Conservation (phyloP, 805 yeast species). For the Zygoascus bituminiphila region DNA sequence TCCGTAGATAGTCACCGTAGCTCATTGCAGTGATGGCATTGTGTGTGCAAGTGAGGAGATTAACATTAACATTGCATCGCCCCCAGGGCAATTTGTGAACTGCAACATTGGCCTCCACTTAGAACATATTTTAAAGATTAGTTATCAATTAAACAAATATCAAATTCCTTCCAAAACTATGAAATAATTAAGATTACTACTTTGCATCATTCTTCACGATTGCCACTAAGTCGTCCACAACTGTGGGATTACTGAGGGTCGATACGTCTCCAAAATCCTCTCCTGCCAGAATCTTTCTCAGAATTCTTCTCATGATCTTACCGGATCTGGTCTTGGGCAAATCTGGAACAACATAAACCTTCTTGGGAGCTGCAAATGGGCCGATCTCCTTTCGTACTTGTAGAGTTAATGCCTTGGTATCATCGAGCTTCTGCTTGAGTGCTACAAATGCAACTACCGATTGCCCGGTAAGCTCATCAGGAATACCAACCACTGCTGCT, state of each 20-base stretch:
- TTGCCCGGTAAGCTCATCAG: slow-evolving; percentile 95
- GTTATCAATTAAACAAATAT: no score
- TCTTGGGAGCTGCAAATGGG: slow-evolving; percentile 90
- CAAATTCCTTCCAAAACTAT: no score
- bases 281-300: slow-evolving; percentile 84
- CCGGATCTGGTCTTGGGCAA: slow-evolving; percentile 98
- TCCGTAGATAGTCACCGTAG: not conserved
- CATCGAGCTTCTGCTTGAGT: slow-evolving; percentile 47
- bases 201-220: slow-evolving; percentile 40
- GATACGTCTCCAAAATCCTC: slow-evolving; percentile 92
- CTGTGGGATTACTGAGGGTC: slow-evolving; percentile 77
- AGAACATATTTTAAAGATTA: no score
- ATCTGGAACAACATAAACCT: slow-evolving; percentile 74
- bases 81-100: no score
- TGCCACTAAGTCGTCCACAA: slow-evolving; percentile 66
- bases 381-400: slow-evolving; percentile 89
- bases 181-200: not conserved
- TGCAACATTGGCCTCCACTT: no score
- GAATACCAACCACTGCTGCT: slow-evolving; percentile 92
- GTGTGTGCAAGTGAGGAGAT: no score
- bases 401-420: slow-evolving; percentile 61
- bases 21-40: not conserved
- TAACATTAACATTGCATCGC: no score
- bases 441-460: slow-evolving; percentile 93
- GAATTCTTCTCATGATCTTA: slow-evolving; percentile 95